Base-by-base conservation (phyloP, 257 asterid species). In the Przewalskia tangutica region DNA sequence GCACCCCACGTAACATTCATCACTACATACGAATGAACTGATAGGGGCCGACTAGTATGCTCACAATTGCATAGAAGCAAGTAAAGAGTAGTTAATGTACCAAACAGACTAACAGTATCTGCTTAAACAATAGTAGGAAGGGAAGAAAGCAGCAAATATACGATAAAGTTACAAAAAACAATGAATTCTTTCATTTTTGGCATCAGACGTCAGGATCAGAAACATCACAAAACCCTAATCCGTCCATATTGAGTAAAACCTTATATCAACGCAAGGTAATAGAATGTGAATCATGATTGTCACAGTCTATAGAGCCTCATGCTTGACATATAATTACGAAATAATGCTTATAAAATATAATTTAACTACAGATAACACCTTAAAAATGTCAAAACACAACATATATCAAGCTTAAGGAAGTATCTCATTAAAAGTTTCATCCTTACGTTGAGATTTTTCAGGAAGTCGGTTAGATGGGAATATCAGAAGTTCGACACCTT, bases 401-500 rank as follows among this genome's bases (percentile, higher is more conserved):
- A 73, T 48, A 48, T 48, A 73, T 50, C 40, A 73, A 75, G 46
- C 50, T 27, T 46, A 75, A 75, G 63, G 8, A 79, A 79, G 56
- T 42, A 55, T 42, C 75, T 42, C 55, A 60, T n/a, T 3, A 60
- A 13, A 42, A 18, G 6, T 23, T 42, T 82, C 71, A 68, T 50
- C 59, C 98, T 92, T 90, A 95, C 98, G 89, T 84, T 93, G 93
- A 82, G 88, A 88, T 75, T 91, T 89, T 70, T 92, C 89, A 78
- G 98, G 98, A 86, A 95, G 98, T 86, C 84, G 94, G 81, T 86
- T 93, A 68, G 98, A 95, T 83, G 98, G 92, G 85, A 91, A 95
- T 86, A 95, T 92, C 89, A 95, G 88, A 84, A 95, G 97, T 83
- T 95, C 98, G 44, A 89, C 93, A 38, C 94, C 97, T 89, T 89